Evolutionary conservation across 176 grass and related monocot genomes (phyloP), one percentile per base, ranked within the genome.

Genomic region (Oryza brachyantha): DNA sequence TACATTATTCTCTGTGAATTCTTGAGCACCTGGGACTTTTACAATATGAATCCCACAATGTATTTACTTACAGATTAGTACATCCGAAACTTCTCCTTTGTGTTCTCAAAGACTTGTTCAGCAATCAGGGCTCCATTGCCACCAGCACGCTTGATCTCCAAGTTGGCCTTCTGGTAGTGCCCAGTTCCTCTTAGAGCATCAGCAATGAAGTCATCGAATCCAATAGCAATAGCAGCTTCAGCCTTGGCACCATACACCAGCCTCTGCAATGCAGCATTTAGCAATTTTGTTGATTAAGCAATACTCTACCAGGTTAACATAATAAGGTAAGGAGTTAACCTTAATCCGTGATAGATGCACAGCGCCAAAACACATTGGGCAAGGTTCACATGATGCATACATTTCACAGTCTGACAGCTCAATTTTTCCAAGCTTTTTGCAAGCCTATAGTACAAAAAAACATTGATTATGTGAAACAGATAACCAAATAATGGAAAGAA

Each of bases 191-290:
- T 88, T 5, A 97, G 72, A 65, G 94, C 94, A 86, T 97, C 91
- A 73, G 94, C 94, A 64, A 97, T 97, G 87, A 97, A 97, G 71
- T 97, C 94, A 70, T 97, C 94, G 13, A 97, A 97, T 45, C 94
- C 94, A 73, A 97, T 94, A 5, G 91, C 94, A 35, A 94, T 97
- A 43, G 94, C 94, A 60, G 94, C 94, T 79, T 97, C 94, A 62
- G 94, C 94, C 77, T 97, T 92, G 17, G 91, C 94, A 81, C 94
- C 94, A 57, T 97, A 97, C 13, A 97, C 94, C 79, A 97, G 68
- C 80, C 94, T 97, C 94, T 97, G 68, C 50, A 80, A 55, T 70
- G 36, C 9, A 83, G n/a, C 39, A 60, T 75, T 77, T 41, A 25
- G 75, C 16, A 68, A 77, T 67, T 63, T 66, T 60, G 32, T 9